Evolutionary conservation across 176 grass and related monocot genomes (phyloP), one percentile per base, ranked within the genome.

Genomic region (Themeda triandra): DNA sequence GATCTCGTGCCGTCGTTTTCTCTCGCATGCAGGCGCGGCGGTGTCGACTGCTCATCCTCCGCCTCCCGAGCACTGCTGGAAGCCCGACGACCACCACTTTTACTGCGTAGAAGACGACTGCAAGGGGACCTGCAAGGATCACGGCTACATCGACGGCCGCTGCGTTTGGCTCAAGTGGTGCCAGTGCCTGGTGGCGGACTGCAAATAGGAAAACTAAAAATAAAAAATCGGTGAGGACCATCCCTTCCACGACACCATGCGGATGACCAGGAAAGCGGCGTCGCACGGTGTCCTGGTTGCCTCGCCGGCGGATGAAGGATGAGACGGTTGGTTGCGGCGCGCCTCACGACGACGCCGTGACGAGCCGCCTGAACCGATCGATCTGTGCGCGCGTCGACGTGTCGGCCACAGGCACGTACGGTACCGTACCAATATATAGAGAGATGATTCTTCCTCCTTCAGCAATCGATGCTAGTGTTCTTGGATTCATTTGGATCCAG

Each of bases 131-230:
- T 89, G 77, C 83, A 32, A 11, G 24, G 40, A 30, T 15, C 37
- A 25, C 51, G 71, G 77, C 70, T 44, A 81, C 39, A 14, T 14
- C 8, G 77, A 85, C 30, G 77, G 82, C 37, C 69, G 29, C 12
- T 85, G 77, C 70, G 29, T 14, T 28, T 66, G 48, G 62, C 5
- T 4, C 10, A 2, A 12, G 8, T 67, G 37, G 48, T 85, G 87
- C 63, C 18, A 81, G 77, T 70, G 82, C 71, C 18, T 63, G 60
- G 0, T 17, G 42, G 8, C 48, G 5, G 12, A 76, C 70, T 85
- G 77, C 36, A 2, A 37, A 37, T 6, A 37, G 3, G 3, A 37
- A 6, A 6, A 6, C 0, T n/a, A 6, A 37, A 37, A 37, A 33
- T 33, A 33, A 33, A 37, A 6, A 37, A 0, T 37, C 36, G 36